Conservation (phyloP, 116 monocot genomes). For the Dioscorea cayenensis region DNA sequence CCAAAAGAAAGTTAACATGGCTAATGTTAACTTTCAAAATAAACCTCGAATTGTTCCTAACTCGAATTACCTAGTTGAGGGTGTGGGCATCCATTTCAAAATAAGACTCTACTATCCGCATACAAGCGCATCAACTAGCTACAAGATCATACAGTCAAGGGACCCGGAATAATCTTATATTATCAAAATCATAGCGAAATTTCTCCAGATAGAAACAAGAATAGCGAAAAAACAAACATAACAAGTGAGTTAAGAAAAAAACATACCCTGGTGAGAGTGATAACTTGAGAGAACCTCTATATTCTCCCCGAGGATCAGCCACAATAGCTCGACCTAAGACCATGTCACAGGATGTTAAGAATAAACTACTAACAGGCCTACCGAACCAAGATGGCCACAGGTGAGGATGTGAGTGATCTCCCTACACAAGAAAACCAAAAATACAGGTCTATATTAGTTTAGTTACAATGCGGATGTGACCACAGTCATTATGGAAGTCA, state of each 20-base stretch:
- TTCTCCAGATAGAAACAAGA: neutral
- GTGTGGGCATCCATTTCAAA: too few relatives aligned
- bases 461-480: too few relatives aligned
- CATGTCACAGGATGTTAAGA: constrained; percentile 76
- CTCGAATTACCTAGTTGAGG: too few relatives aligned
- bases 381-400: constrained; percentile 73
- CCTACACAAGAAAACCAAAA: constrained; percentile 29
- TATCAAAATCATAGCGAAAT: neutral
- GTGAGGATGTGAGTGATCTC: constrained; percentile 71
- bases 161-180: too few relatives aligned
- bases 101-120: too few relatives aligned
- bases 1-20: too few relatives aligned
- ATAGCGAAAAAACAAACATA: neutral
- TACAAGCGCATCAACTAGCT: too few relatives aligned
- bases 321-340: constrained; percentile 55
- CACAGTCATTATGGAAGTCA: neutral
- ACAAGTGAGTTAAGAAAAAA: neutral
- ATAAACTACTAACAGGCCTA: constrained; percentile 62
- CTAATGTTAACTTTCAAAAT: too few relatives aligned
- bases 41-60: too few relatives aligned
- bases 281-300: constrained; percentile 61
- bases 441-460: neutral
- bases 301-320: constrained; percentile 45
- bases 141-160: too few relatives aligned
- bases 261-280: constrained; percentile 57